Evolutionary conservation across 1,284 basidiomycete species (phyloP).

Genomic region (Athelia sp.): DNA sequence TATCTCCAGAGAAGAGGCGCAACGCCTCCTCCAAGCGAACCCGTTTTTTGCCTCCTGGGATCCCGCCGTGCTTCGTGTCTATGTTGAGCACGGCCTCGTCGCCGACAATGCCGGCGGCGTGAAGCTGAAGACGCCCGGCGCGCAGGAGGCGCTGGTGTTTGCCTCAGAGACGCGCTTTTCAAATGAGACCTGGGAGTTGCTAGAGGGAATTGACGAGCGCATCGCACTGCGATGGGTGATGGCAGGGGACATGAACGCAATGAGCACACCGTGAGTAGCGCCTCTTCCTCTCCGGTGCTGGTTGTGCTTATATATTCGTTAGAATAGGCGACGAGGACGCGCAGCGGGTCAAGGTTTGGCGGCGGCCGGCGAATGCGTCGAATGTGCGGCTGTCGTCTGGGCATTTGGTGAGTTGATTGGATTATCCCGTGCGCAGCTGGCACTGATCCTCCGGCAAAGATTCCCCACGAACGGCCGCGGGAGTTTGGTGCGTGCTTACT

Average conservation of each 20-base stretch:
- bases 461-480: slow-evolving; percentile 21
- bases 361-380: slow-evolving; percentile 51
- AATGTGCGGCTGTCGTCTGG: slow-evolving; percentile 55
- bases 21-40: slow-evolving; percentile 42
- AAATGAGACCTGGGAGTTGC: slow-evolving; percentile 42
- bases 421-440: background rate
- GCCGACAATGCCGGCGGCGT: slow-evolving; percentile 30
- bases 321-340: slow-evolving; percentile 31
- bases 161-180: slow-evolving; percentile 30
- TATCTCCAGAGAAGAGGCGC: slow-evolving; percentile 55
- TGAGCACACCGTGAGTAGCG: slow-evolving; percentile 21
- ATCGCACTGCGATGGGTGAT: slow-evolving; percentile 55
- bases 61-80: slow-evolving; percentile 58
- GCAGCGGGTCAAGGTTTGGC: slow-evolving; percentile 48
- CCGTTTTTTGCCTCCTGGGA: slow-evolving; percentile 79
- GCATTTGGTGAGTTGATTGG: slow-evolving; percentile 46
- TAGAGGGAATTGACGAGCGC: slow-evolving; percentile 37
- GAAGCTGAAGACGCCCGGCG: slow-evolving; percentile 55
- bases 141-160: slow-evolving; percentile 58
- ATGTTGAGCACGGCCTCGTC: slow-evolving; percentile 61
- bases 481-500: slow-evolving; percentile 19
- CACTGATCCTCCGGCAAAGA: slow-evolving; percentile 14
- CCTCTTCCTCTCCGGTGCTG: background rate
- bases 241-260: slow-evolving; percentile 37
- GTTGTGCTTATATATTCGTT: slow-evolving; percentile 12